phyloP scores from a whole-genome alignment of 2,329 filamentous ascomycete genomes.

The Claviceps sp. region DNA sequence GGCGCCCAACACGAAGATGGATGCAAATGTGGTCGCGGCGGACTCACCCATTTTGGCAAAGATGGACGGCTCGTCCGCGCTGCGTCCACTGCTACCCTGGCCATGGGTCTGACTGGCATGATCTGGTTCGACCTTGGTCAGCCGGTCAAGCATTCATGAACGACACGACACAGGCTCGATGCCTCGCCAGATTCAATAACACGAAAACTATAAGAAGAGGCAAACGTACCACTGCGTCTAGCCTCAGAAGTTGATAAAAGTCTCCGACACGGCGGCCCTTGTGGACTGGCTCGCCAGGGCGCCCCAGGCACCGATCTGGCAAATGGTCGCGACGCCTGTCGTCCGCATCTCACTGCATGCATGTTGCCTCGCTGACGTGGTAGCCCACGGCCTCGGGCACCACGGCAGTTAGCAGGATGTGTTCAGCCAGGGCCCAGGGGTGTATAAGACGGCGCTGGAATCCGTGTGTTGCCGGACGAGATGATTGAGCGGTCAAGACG shows the following conservation, averaged over 20 bases:
- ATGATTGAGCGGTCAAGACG: too few species aligned
- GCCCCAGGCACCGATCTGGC: neutral
- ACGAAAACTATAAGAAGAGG: neutral
- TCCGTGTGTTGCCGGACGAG: too few species aligned
- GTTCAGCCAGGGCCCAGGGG: too few species aligned
- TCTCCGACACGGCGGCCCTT: neutral
- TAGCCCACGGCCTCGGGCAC: too few species aligned
- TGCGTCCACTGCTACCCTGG: neutral
- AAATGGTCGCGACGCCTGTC: slow-evolving; percentile 1
- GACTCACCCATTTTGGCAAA: slow-evolving; percentile 56
- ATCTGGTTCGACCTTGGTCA: neutral
- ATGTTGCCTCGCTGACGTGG: neutral
- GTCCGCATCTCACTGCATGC: slow-evolving; percentile 1
- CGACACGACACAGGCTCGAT: neutral
- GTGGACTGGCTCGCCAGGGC: neutral
- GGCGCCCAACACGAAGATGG: slow-evolving; percentile 55
- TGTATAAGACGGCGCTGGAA: too few species aligned
- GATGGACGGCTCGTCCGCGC: slow-evolving; percentile 22
- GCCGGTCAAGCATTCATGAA: neutral
- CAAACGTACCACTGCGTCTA: slow-evolving; percentile 1
- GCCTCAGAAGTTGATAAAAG: slow-evolving; percentile 4
- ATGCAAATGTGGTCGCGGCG: slow-evolving; percentile 63
- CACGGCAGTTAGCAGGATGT: too few species aligned
- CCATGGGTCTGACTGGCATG: neutral
- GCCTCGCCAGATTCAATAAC: neutral